Base-by-base conservation (phyloP, 2,329 filamentous ascomycete genomes). In the Ascochyta rabiei region DNA sequence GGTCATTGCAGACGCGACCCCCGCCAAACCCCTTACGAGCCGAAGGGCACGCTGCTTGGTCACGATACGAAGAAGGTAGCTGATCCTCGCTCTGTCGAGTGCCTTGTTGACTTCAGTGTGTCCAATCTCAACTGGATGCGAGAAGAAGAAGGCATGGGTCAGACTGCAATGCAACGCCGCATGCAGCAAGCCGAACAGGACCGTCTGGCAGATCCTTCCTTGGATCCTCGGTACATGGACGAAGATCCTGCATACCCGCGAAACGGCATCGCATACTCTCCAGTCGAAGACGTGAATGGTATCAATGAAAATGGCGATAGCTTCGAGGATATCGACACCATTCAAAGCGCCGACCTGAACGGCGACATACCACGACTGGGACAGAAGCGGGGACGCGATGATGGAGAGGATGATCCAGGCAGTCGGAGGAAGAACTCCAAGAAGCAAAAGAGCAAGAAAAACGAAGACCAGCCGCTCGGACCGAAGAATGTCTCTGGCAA, bases 31-130 rank as follows among this genome's bases (percentile, higher is more conserved):
- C 90, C 93, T 0, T 96, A 96, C 68, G 86, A 89, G 46, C 95
- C 95, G 0, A 95, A 91, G 67, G 91, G 89, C 53, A 96, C 92
- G 0, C 80, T 93, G 1, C 83, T 98, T 2, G 95, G 95, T 0
- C 92, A 97, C 66, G 92, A 98, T 63, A 99, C 95, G 0, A 89
- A 87, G 48, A 89, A 89, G 30, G 87, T 98, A 43, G 93, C 95
- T 2, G 95, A 99, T 75, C 89, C 90, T 46, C 87, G 95, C 56
- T 97, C 93, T 67, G 86, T 96, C 6, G 93, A 98, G 73, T 88
- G 87, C 21, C 82, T 98, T 19, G 91, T 98, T 8, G 92, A 98
- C 71, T 97, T 97, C 74, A 87, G 90, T 23, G 82, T 90, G 35
- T 93, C 96, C 48, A 99, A 99, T 71, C 80, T 96, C 23, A 84